Evolutionary conservation across 2,329 filamentous ascomycete genomes (phyloP), one percentile per base, ranked within the genome.

Genomic region (Orbilia ellipsospora): DNA sequence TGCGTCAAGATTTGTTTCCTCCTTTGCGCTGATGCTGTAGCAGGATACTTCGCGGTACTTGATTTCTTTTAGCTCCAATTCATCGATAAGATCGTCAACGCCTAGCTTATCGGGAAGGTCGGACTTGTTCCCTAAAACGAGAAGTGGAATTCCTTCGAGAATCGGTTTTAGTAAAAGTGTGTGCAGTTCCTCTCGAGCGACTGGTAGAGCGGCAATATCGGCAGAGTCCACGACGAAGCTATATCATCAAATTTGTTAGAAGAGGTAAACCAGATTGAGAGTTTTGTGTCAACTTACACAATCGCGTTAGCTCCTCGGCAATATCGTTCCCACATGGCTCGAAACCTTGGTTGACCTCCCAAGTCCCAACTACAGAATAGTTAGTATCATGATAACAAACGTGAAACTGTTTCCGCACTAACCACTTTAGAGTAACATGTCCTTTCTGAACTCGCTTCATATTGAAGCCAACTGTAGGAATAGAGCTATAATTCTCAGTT

Each of bases 261-360:
- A 54, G 28, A 44, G 12, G n/a, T 4, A 48, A 16, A 36, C 10
- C 10, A 16, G n/a, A 6, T 10, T 13, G 1, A 48, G 52, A 44
- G 13, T n/a, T 10, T 12, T 36, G 31, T 48, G 54, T 18, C 15
- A 16, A 77, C 86, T 83, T 86, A 90, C 88, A 99, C 92, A 80
- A 99, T 97, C 79, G 94, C 94, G 84, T 96, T 97, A 79, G 98
- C 95, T 62, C 93, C 95, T 78, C 94, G 92, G 84, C 95, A 98
- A 83, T 99, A 99, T 81, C 95, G 88, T 86, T 99, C 95, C 95
- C 95, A 99, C 95, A 99, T 99, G 79, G 92, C 92, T 81, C 95
- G 92, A 85, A 98, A 99, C 78, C 94, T 89, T 80, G 95, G 94
- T 84, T 99, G 95, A 64, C 95, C 95, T 80, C 95, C 95, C 78